phyloP scores from a whole-genome alignment of 768 basidiomycete species.

The Leccinum obscurum region DNA sequence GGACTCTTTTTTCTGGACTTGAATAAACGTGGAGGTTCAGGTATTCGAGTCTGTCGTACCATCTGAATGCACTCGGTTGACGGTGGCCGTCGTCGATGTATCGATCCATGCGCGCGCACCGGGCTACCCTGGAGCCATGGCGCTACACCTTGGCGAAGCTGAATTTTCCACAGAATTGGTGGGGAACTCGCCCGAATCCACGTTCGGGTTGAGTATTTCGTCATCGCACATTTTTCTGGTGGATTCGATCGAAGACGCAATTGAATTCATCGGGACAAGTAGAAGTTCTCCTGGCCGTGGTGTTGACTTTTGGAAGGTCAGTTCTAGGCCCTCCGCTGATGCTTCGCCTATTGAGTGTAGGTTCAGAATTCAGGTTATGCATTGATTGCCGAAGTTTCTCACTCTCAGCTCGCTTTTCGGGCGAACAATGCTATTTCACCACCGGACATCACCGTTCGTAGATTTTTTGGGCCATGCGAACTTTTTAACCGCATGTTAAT shows the following conservation, averaged over 20 bases:
- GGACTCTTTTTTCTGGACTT: neutral
- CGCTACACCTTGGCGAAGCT: slow-evolving; percentile 62
- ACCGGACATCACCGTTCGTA: slow-evolving; percentile 41
- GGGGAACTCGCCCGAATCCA: slow-evolving; percentile 59
- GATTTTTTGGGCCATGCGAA: neutral
- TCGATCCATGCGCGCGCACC: slow-evolving; percentile 63
- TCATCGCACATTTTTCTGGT: slow-evolving; percentile 52
- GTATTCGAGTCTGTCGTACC: slow-evolving; percentile 94
- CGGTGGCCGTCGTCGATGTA: slow-evolving; percentile 63
- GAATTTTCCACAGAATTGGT: slow-evolving; percentile 74
- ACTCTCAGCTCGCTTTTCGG: slow-evolving; percentile 47
- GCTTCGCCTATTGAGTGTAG: slow-evolving; percentile 3
- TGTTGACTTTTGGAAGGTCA: slow-evolving; percentile 66
- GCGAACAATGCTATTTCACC: slow-evolving; percentile 28
- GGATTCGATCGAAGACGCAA: slow-evolving; percentile 48
- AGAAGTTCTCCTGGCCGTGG: slow-evolving; percentile 34
- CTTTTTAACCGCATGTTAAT: slow-evolving; percentile 2
- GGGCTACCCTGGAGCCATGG: slow-evolving; percentile 61
- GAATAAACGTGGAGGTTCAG: slow-evolving; percentile 34
- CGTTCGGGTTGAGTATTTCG: slow-evolving; percentile 49
- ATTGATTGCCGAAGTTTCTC: slow-evolving; percentile 56
- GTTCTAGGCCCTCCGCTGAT: slow-evolving; percentile 19
- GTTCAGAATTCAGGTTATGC: slow-evolving; percentile 66
- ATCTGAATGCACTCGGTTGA: slow-evolving; percentile 76
- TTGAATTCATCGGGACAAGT: slow-evolving; percentile 18